Percentiles rank a stretch among this genome's conserved stretches.
These are phyloP conservation scores for Aspergillus avenaceus DNA, from an alignment of 495 filamentous ascomycete genomes.

Conservation along the genomic window DNA sequence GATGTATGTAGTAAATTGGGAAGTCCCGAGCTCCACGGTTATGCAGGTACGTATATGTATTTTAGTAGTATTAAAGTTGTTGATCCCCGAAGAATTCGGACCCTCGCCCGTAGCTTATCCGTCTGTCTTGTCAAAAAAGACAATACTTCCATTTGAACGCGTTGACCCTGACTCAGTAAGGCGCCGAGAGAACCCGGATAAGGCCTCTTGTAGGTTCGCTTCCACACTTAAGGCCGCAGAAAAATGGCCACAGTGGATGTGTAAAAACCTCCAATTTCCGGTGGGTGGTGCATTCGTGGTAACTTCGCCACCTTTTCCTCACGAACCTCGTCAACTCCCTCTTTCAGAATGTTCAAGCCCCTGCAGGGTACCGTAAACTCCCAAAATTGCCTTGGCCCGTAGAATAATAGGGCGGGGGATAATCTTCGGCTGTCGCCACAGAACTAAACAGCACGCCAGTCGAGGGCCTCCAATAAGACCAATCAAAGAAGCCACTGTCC, in stretches of 20 bases:
- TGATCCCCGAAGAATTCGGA: constrained; percentile 13
- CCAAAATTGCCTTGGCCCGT: not conserved
- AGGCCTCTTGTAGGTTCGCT: constrained; percentile 3
- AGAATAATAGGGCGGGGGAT: not conserved
- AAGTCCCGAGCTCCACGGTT: constrained; percentile 8
- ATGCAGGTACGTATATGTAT: constrained; percentile 19
- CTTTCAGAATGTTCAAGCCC: constrained; percentile 3
- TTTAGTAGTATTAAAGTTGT: constrained; percentile 22
- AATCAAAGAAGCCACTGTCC: constrained; percentile 4
- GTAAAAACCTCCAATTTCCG: constrained; percentile 7
- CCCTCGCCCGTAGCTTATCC: constrained; percentile 10
- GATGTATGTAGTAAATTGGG: not conserved
- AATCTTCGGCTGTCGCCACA: constrained; percentile 4
- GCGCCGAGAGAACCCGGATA: not conserved
- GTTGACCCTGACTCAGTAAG: not conserved
- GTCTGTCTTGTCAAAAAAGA: not conserved
- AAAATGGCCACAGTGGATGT: constrained; percentile 3
- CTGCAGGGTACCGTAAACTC: not conserved
- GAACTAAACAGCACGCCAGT: not conserved
- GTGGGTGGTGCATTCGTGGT: constrained; percentile 5
- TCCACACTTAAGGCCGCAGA: not conserved
- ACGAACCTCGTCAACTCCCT: not conserved
- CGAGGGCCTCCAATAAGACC: constrained; percentile 1
- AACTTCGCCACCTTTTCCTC: not conserved
- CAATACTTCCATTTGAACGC: no score